These are phyloP conservation scores for Cladosporium sp. DNA, from an alignment of 2,329 filamentous ascomycete genomes.

Conservation along the genomic window DNA sequence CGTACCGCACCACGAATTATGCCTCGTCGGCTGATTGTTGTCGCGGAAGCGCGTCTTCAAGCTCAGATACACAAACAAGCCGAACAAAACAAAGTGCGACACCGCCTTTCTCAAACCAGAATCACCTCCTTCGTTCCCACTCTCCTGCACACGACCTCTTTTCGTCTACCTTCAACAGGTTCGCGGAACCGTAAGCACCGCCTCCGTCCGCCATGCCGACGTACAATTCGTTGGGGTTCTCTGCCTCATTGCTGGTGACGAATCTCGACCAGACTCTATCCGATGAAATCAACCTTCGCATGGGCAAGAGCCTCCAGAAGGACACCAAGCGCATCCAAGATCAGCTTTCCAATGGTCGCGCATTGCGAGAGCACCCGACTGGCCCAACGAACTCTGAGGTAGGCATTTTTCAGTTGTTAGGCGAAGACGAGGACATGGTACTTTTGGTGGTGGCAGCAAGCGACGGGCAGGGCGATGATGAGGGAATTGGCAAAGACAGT, in stretches of 20 bases:
- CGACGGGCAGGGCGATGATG: background rate
- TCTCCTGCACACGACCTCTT: background rate
- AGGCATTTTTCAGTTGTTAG: constrained; percentile 36
- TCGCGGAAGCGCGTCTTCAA: constrained; percentile 5
- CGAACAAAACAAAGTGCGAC: constrained; percentile 4
- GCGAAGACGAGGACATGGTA: constrained; percentile 35
- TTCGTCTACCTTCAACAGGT: constrained; percentile 18
- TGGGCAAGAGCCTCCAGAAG: constrained; percentile 23
- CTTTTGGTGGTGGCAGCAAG: constrained; percentile 38
- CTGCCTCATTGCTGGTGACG: constrained; percentile 30
- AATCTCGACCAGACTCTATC: constrained; percentile 30
- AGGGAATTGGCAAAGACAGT: background rate
- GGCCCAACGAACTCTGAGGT: constrained; percentile 24
- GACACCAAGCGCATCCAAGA: constrained; percentile 28
- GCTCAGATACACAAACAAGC: constrained; percentile 19
- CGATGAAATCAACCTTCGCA: constrained; percentile 25
- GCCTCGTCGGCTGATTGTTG: background rate
- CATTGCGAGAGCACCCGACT: constrained; percentile 31
- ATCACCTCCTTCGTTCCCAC: background rate
- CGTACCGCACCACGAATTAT: background rate
- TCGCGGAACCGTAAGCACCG: background rate
- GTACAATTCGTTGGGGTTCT: constrained; percentile 34
- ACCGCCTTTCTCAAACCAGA: background rate
- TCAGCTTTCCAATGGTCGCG: constrained; percentile 23
- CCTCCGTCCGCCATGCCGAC: constrained; percentile 32